phyloP scores from a whole-genome alignment of 495 filamentous ascomycete species.

The Neurospora africana region DNA sequence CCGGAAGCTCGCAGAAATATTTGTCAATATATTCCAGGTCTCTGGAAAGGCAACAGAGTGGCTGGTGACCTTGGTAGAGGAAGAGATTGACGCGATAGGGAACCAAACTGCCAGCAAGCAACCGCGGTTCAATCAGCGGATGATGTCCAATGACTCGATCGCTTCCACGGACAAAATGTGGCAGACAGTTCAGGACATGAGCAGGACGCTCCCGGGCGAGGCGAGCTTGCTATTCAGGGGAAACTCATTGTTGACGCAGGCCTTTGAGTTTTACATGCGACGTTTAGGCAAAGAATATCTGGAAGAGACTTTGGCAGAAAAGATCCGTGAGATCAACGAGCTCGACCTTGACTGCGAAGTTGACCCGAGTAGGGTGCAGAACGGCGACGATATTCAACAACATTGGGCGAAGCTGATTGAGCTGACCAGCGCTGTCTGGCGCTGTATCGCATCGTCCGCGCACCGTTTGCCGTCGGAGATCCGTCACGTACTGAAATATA shows the following conservation, averaged over 20 bases:
- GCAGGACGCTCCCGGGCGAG: conserved; percentile 57
- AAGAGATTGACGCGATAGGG: conserved; percentile 88
- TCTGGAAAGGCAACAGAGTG: conserved; percentile 81
- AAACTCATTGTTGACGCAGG: conserved; percentile 89
- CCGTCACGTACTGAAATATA: conserved; percentile 79
- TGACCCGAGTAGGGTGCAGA: conserved; percentile 66
- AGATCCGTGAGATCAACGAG: conserved; percentile 75
- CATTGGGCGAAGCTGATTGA: conserved; percentile 76
- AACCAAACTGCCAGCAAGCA: conserved; percentile 63
- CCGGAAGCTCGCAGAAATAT: conserved; percentile 68
- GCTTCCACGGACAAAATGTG: conserved; percentile 46
- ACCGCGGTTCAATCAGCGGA: conserved; percentile 61
- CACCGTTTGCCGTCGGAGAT: conserved; percentile 73
- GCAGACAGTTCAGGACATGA: conserved; percentile 49
- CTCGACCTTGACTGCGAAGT: conserved; percentile 90
- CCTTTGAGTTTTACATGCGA: conserved; percentile 91
- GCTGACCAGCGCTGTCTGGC: conserved; percentile 76
- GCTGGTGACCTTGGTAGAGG: conserved; percentile 87
- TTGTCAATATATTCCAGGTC: conserved; percentile 93
- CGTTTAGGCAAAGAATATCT: conserved; percentile 89
- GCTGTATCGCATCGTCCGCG: conserved; percentile 62
- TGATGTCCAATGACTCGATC: conserved; percentile 70
- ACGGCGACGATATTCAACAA: conserved; percentile 62
- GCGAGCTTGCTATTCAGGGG: conserved; percentile 93
- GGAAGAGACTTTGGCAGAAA: conserved; percentile 76